A percentile compares a stretch with the other conserved stretches of the same genome.
Evolutionary conservation across 192 early-diverging fungal species (phyloP).

Genomic region (Linnemannia elongata): DNA sequence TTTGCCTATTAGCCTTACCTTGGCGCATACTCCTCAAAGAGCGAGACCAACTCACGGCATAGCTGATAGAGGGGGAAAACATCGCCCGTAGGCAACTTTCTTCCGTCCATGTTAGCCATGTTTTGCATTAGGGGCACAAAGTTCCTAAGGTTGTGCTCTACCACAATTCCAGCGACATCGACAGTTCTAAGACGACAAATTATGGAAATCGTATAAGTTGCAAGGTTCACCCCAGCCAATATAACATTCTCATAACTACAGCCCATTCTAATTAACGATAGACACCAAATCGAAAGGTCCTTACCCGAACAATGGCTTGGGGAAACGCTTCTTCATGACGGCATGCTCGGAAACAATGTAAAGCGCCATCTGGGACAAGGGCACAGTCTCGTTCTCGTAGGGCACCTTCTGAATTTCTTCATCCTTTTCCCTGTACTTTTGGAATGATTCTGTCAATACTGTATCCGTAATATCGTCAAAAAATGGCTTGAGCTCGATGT

Average conservation of each 20-base stretch:
- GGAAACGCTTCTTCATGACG: slow-evolving; percentile 47
- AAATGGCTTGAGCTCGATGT: slow-evolving; percentile 49
- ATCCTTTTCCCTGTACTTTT: slow-evolving; percentile 43
- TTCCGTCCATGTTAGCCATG: slow-evolving; percentile 62
- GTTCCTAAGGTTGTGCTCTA: slow-evolving; percentile 64
- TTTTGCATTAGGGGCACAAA: slow-evolving; percentile 71
- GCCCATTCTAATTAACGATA: not conserved
- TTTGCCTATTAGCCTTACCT: slow-evolving; percentile 42
- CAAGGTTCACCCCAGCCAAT: too few relatives aligned
- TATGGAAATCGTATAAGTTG: not conserved
- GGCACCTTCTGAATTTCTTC: slow-evolving; percentile 42
- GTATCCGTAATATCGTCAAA: slow-evolving; percentile 56
- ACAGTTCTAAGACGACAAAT: slow-evolving; percentile 7
- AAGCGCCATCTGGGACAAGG: slow-evolving; percentile 41
- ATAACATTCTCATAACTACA: too few relatives aligned
- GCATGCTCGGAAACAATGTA: slow-evolving; percentile 53
- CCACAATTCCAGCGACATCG: slow-evolving; percentile 62
- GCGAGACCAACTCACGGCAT: slow-evolving; percentile 58
- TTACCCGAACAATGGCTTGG: slow-evolving; percentile 50
- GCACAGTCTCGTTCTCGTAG: slow-evolving; percentile 55
- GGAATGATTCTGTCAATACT: slow-evolving; percentile 29
- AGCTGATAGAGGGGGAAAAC: slow-evolving; percentile 71
- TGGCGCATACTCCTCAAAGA: slow-evolving; percentile 63
- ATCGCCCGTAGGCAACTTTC: slow-evolving; percentile 59
- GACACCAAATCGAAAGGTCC: not conserved